These are phyloP conservation scores for Teratosphaeria gauchensis DNA, from an alignment of 2,329 filamentous ascomycete genomes.

Conservation along the genomic window DNA sequence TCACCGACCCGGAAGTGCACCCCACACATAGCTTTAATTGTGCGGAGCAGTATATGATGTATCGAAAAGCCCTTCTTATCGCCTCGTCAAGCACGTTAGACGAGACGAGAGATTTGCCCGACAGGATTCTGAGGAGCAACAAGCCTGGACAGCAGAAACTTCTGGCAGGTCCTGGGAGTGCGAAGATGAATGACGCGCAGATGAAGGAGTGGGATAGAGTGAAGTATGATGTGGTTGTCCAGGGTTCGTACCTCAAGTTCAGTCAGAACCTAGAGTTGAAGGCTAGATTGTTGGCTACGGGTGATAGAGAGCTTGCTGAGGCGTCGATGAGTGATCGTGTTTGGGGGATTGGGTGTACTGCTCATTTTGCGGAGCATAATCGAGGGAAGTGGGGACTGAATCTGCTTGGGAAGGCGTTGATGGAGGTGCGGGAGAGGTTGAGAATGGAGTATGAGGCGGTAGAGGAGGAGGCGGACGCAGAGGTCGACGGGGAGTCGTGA, in stretches of 20 bases:
- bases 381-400: constrained; percentile 52
- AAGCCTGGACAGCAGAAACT: background rate
- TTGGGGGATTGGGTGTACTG: constrained; percentile 56
- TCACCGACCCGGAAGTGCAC: constrained; percentile 5
- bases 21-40: constrained; percentile 5
- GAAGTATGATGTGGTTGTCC: constrained; percentile 44
- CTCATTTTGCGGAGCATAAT: constrained; percentile 38
- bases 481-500: too few relatives aligned
- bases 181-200: background rate
- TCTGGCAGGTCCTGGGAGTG: background rate
- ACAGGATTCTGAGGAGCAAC: background rate
- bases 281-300: constrained; percentile 46
- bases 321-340: constrained; percentile 46
- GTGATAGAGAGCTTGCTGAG: constrained; percentile 51
- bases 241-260: constrained; percentile 52
- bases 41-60: constrained; percentile 16
- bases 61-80: constrained; percentile 7
- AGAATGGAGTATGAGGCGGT: constrained; percentile 28
- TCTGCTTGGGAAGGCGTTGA: constrained; percentile 52
- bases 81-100: background rate
- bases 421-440: constrained; percentile 47
- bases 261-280: constrained; percentile 31
- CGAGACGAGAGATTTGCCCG: background rate
- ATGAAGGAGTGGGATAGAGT: constrained; percentile 20
- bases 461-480: background rate